Percentiles rank a stretch among this genome's conserved stretches.
These are phyloP conservation scores for Sanguinoderma infundibulare DNA, from an alignment of 1,284 basidiomycete species.

Conservation along the genomic window DNA sequence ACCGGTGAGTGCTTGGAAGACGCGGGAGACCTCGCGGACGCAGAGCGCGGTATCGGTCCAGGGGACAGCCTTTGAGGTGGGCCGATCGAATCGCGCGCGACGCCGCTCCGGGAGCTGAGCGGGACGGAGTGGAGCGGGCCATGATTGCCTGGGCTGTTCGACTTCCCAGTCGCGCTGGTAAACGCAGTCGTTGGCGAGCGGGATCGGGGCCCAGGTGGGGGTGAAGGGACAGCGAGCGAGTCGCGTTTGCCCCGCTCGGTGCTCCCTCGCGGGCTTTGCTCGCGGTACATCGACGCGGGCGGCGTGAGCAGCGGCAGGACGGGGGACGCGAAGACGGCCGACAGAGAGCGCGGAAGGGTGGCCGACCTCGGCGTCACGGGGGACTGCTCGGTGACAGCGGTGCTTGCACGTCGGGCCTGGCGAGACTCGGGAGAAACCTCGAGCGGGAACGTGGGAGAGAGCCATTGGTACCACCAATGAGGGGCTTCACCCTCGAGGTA, in stretches of 20 bases:
- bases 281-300: neutral
- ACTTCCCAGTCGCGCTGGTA: neutral
- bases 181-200: neutral
- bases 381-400: neutral
- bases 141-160: neutral
- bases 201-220: neutral
- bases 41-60: neutral
- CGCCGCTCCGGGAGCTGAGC: neutral
- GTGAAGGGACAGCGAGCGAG: neutral
- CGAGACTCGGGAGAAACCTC: neutral
- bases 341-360: constrained; percentile 5
- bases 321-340: constrained; percentile 14
- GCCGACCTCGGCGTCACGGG: neutral
- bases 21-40: neutral
- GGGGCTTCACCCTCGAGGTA: constrained; percentile 11
- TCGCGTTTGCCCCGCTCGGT: neutral
- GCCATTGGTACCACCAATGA: constrained; percentile 19
- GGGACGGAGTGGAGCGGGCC: neutral
- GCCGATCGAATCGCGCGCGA: neutral
- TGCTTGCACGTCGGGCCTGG: neutral
- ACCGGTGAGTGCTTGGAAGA: neutral
- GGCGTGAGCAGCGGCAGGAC: constrained; percentile 8
- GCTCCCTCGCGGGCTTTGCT: neutral
- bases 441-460: constrained; percentile 10
- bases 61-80: neutral